Base-by-base conservation (phyloP, 495 filamentous ascomycete species). In the Daldinia vernicosa region DNA sequence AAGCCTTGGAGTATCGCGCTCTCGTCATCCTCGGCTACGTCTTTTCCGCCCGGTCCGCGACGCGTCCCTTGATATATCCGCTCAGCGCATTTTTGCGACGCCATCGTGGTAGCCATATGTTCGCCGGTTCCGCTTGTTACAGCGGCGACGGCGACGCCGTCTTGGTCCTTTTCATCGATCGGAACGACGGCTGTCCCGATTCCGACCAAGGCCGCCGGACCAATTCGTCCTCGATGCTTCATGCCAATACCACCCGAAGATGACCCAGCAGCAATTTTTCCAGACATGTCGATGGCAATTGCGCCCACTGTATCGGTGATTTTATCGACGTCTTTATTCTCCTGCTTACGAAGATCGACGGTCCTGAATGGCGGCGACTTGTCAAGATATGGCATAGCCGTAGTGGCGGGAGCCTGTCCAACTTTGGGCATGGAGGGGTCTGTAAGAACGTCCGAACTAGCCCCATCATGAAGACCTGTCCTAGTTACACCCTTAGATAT, bases 201-300 rank as follows among this genome's bases (percentile, higher is more conserved):
- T 11, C 95, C 95, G 22, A 98, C 91, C 12, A 99, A 83, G 6
- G 95, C 95, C 24, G 95, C 95, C 35, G 95, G 95, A 3, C 95
- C 95, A 73, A 97, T 85, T 47, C 95, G 89, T 26, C 95, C 95
- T 52, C 88, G 86, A 79, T 95, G 93, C 74, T 99, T 99, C 94
- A 99, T 97, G 15, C 96, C 96, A 69, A 98, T 98, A 6, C 95
- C 95, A n/a, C 95, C 95, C 52, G 95, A 99, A 6, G 95, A 98
- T 3, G 96, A 97, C n/a, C 92, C 95, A 8, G 95, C 95, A 5
- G 95, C 96, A 75, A 99, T 97, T 53, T 91, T 90, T 19, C 95
- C 95, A 40, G 84, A 88, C 24, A 82, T 81, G 72, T 99, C 95
- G 65, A 99, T 87, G 45, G 94, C 96, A 71, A 99, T 95, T 19